Evolutionary conservation across 202 grass and related monocot species (phyloP).

Genomic region (Dendrocalamus latiflorus): DNA sequence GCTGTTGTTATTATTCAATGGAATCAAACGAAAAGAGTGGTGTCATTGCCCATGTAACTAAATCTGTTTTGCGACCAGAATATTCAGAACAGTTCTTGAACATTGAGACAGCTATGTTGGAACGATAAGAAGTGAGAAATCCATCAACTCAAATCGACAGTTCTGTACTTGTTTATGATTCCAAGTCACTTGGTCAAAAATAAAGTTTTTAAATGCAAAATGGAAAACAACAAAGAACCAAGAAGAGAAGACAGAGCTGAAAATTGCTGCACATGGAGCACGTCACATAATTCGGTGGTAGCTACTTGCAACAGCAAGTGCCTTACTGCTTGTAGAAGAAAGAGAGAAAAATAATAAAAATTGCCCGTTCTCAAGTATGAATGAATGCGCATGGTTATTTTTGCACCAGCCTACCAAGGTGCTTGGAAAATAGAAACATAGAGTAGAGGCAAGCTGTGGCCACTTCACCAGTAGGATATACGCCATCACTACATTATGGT

Average conservation of each 20-base stretch:
- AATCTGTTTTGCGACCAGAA: constrained; percentile 3
- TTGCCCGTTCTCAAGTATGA: too few species aligned
- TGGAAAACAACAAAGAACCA: constrained; percentile 16
- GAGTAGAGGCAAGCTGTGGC: too few species aligned
- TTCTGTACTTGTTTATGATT: not conserved
- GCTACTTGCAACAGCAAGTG: not conserved
- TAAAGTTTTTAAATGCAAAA: not conserved
- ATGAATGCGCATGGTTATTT: too few species aligned
- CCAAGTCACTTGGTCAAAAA: not conserved
- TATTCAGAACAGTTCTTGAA: not conserved
- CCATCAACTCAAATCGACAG: not conserved
- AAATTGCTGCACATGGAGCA: constrained; percentile 6
- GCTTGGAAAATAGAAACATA: too few species aligned
- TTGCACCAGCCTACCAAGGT: too few species aligned
- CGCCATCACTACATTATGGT: too few species aligned
- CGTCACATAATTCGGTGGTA: constrained; percentile 13
- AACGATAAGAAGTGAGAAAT: not conserved
- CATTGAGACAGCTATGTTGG: not conserved
- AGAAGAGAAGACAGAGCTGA: constrained; percentile 1
- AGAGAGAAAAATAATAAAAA: too few species aligned
- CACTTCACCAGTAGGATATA: too few species aligned
- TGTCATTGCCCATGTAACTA: constrained; percentile 17
- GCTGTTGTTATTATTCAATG: constrained; percentile 3
- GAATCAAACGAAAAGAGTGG: constrained; percentile 8
- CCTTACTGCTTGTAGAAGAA: too few species aligned